Evolutionary conservation across 441 rosid genomes (phyloP).

Genomic region (Mallotus repandus): DNA sequence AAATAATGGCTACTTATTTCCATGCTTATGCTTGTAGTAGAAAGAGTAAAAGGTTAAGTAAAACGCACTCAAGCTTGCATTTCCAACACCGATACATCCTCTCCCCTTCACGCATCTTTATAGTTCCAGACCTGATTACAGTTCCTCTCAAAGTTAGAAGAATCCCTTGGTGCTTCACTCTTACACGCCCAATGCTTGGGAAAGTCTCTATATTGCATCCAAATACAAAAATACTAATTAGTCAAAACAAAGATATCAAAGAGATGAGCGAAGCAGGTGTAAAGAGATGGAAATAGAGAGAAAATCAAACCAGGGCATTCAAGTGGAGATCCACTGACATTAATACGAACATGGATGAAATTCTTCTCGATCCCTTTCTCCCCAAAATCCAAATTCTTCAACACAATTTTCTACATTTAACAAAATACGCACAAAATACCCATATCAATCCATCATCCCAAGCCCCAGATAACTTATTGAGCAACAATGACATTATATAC

Average conservation of each 20-base stretch:
- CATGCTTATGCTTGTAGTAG: not conserved
- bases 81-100: conserved; percentile 78
- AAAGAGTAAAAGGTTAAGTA: not conserved
- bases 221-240: conserved; percentile 15
- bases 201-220: conserved; percentile 53
- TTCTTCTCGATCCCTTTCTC: conserved; percentile 67
- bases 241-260: conserved; percentile 5
- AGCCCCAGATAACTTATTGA: not conserved
- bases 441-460: not conserved
- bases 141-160: conserved; percentile 88
- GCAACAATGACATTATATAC: not conserved
- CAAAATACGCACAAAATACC: conserved; percentile 13
- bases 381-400: conserved; percentile 46
- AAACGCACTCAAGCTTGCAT: conserved; percentile 72
- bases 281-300: not conserved
- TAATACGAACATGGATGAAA: conserved; percentile 80
- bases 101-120: conserved; percentile 93
- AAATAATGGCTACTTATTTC: not conserved
- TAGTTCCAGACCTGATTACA: conserved; percentile 81
- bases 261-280: not conserved
- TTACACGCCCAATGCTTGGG: conserved; percentile 85
- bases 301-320: conserved; percentile 70
- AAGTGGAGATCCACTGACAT: conserved; percentile 76
- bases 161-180: conserved; percentile 86
- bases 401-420: conserved; percentile 57